Conservation (phyloP, 2,329 filamentous ascomycete genomes). For the Diplocarpon mali region DNA sequence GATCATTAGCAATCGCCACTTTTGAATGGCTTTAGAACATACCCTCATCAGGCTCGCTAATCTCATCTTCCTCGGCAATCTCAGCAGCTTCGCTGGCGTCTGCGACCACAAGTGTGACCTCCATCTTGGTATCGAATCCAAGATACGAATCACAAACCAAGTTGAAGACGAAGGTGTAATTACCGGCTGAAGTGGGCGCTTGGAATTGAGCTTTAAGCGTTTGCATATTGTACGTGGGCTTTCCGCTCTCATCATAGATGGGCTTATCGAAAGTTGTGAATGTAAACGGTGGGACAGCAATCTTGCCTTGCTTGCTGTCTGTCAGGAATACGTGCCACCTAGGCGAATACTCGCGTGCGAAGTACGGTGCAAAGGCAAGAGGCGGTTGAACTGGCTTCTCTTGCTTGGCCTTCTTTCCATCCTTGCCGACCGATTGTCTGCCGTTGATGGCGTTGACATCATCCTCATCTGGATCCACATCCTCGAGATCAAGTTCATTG, state of each 20-base stretch:
- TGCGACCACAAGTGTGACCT: slow-evolving; percentile 80
- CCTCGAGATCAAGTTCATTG: slow-evolving; percentile 71
- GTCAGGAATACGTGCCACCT: slow-evolving; percentile 92
- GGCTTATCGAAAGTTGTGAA: slow-evolving; percentile 88
- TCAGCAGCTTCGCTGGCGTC: slow-evolving; percentile 76
- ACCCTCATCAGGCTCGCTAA: slow-evolving; percentile 97
- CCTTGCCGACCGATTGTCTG: slow-evolving; percentile 58
- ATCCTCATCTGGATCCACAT: slow-evolving; percentile 85
- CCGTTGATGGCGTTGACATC: slow-evolving; percentile 79
- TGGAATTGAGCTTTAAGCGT: slow-evolving; percentile 97
- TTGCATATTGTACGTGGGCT: slow-evolving; percentile 88
- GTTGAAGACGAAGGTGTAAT: slow-evolving; percentile 92
- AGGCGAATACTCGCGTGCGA: slow-evolving; percentile 78
- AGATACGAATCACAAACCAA: slow-evolving; percentile 91
- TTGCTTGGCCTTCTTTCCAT: slow-evolving; percentile 46
- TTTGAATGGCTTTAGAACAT: slow-evolving; percentile 31
- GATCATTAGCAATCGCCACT: slow-evolving; percentile 3
- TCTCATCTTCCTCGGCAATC: slow-evolving; percentile 81
- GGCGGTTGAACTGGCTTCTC: slow-evolving; percentile 64
- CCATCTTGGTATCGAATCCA: slow-evolving; percentile 84
- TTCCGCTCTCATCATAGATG: slow-evolving; percentile 66
- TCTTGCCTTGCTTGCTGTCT: slow-evolving; percentile 88
- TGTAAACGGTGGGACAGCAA: slow-evolving; percentile 93
- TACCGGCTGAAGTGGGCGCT: slow-evolving; percentile 80
- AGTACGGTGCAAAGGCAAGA: slow-evolving; percentile 83